Evolutionary conservation across 2,329 filamentous ascomycete species (phyloP).

Genomic region (Gremmenia infestans): DNA sequence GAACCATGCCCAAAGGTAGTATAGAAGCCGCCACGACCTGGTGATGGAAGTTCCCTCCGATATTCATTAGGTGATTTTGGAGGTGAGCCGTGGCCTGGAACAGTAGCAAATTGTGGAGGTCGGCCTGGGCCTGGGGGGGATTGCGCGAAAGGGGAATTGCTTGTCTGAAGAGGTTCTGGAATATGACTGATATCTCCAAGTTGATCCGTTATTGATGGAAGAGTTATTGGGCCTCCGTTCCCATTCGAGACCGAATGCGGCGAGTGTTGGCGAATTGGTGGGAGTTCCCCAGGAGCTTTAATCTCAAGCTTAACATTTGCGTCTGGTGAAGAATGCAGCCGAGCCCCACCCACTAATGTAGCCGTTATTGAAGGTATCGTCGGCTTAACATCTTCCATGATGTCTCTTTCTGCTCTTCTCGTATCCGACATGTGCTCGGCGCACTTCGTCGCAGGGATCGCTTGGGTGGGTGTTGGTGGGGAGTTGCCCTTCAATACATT

Average conservation of each 20-base stretch:
- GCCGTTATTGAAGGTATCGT: slow-evolving; percentile 19
- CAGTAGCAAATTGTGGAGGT: slow-evolving; percentile 19
- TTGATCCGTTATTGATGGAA: slow-evolving; percentile 28
- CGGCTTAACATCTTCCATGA: slow-evolving; percentile 19
- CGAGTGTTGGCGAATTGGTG: slow-evolving; percentile 26
- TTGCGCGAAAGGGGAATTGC: slow-evolving; percentile 22
- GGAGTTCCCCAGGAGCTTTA: slow-evolving; percentile 20
- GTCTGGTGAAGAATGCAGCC: slow-evolving; percentile 13
- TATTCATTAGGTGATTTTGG: slow-evolving; percentile 29
- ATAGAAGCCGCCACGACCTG: slow-evolving; percentile 18
- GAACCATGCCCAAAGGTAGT: slow-evolving; percentile 3
- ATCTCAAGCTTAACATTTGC: slow-evolving; percentile 15
- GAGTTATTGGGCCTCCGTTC: slow-evolving; percentile 23
- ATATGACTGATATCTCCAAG: slow-evolving; percentile 28
- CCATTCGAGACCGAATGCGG: slow-evolving; percentile 27
- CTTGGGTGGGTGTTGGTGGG: neutral
- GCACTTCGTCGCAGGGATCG: neutral
- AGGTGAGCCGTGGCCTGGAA: slow-evolving; percentile 26
- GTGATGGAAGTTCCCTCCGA: slow-evolving; percentile 41
- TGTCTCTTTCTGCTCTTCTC: slow-evolving; percentile 1
- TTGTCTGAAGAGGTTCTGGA: slow-evolving; percentile 15
- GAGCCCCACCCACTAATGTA: slow-evolving; percentile 6
- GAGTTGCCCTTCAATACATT: slow-evolving; percentile 1
- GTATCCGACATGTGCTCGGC: neutral
- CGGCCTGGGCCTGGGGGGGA: slow-evolving; percentile 26